Conservation (phyloP, 345 rosid genomes). For the Eutrema yunnanense region DNA sequence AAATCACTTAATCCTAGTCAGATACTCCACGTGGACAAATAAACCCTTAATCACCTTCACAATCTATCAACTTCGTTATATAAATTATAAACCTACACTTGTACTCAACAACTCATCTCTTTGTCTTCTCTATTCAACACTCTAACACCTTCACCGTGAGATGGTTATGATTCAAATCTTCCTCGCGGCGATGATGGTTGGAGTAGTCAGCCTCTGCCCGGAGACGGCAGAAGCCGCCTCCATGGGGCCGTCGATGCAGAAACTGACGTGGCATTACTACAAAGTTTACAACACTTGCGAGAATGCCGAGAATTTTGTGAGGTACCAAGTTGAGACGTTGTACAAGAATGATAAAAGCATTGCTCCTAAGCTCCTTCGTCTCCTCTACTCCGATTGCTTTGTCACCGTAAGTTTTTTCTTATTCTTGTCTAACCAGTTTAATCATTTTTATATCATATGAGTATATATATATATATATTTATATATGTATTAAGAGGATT, state of each 20-base stretch:
- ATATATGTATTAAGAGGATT: not conserved
- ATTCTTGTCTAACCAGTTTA: not conserved
- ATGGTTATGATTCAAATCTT: constrained; percentile 12
- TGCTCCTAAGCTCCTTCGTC: constrained; percentile 60
- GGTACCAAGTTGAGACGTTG: constrained; percentile 35
- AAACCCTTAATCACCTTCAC: not conserved
- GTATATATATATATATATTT: not conserved
- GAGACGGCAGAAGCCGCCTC: constrained; percentile 35
- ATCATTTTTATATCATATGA: not conserved
- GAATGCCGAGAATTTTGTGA: constrained; percentile 48
- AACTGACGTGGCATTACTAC: constrained; percentile 58
- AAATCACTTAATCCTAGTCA: not conserved
- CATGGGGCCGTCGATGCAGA: constrained; percentile 33
- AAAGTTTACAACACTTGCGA: constrained; percentile 37
- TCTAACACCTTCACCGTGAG: not conserved
- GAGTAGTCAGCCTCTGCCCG: constrained; percentile 30
- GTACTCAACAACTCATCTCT: constrained; percentile 12
- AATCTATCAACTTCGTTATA: constrained; percentile 6
- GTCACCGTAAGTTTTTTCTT: constrained; percentile 36
- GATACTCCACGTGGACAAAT: constrained; percentile 3
- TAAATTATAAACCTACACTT: constrained; percentile 8
- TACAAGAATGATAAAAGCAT: constrained; percentile 41
- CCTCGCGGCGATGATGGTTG: constrained; percentile 3
- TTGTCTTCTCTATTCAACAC: constrained; percentile 2
- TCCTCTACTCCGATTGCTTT: constrained; percentile 70